These are phyloP conservation scores for Coemansia sp. DNA, from an alignment of 371 early-diverging fungal genomes.

Conservation along the genomic window DNA sequence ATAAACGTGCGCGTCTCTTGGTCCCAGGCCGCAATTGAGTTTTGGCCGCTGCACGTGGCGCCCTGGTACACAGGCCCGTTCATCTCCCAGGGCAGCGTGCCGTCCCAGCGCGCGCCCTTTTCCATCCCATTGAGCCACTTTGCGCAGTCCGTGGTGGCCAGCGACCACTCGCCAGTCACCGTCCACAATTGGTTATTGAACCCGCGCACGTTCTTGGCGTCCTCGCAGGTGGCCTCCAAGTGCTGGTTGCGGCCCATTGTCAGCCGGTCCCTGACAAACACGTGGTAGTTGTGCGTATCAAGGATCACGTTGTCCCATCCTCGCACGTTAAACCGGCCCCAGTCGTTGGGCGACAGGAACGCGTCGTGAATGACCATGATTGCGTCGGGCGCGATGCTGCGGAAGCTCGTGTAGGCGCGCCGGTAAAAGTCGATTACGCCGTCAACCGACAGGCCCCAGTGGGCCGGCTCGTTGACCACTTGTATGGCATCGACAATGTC, in stretches of 20 bases:
- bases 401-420: constrained; percentile 32
- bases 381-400: constrained; percentile 22
- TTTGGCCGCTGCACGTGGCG: constrained; percentile 42
- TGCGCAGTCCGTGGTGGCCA: constrained; percentile 74
- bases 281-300: constrained; percentile 58
- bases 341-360: constrained; percentile 43
- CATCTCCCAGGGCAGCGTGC: constrained; percentile 53
- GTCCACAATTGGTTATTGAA: constrained; percentile 53
- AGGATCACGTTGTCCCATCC: constrained; percentile 41
- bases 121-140: constrained; percentile 71
- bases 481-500: constrained; percentile 46
- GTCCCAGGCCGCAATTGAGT: constrained; percentile 36
- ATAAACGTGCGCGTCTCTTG: constrained; percentile 29
- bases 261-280: constrained; percentile 57
- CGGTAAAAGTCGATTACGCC: constrained; percentile 44
- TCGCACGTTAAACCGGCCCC: constrained; percentile 31
- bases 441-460: constrained; percentile 43
- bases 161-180: constrained; percentile 72
- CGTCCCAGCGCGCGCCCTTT: constrained; percentile 67
- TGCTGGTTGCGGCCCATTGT: constrained; percentile 48
- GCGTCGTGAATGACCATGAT: constrained; percentile 51
- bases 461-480: constrained; percentile 54
- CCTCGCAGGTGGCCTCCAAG: constrained; percentile 30
- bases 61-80: constrained; percentile 37
- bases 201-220: constrained; percentile 24